Evolutionary conservation across 139 green algal species (phyloP).

Genomic region (Picochlorum sp.): DNA sequence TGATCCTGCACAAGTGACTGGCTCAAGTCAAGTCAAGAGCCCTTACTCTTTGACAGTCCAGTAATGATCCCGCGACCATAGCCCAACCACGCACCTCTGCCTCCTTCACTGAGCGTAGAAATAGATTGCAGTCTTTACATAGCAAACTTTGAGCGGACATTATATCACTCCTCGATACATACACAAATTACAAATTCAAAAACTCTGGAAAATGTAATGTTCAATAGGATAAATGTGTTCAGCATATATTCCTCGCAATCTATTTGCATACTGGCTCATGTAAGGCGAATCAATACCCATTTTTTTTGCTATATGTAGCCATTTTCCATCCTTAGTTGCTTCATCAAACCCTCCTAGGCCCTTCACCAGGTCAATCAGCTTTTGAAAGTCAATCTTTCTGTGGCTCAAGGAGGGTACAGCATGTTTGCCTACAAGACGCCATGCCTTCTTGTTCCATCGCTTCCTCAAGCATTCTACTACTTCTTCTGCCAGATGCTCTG

Average conservation of each 20-base stretch:
- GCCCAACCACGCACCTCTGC: constrained; percentile 8
- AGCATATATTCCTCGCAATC: not conserved
- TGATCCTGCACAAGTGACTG: constrained; percentile 18
- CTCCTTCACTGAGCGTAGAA: constrained; percentile 50
- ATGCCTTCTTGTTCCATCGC: not conserved
- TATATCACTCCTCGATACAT: too few relatives aligned
- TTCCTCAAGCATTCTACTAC: not conserved
- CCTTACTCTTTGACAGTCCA: not conserved
- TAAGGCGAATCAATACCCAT: not conserved
- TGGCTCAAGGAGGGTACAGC: not conserved
- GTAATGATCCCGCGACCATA: not conserved
- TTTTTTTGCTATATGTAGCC: not conserved
- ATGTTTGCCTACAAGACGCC: not conserved
- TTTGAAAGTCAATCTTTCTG: not conserved
- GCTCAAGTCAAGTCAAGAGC: too few relatives aligned
- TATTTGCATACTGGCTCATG: not conserved
- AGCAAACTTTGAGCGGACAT: constrained; percentile 8
- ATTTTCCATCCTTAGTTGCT: not conserved
- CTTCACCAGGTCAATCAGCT: not conserved
- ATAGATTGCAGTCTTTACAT: constrained; percentile 30
- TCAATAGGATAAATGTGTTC: not conserved
- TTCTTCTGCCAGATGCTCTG: too few relatives aligned
- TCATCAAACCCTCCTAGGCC: not conserved
- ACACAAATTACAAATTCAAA: not conserved
- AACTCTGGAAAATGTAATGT: not conserved